These are phyloP conservation scores for Aspergillus viridinutans DNA, from an alignment of 2,329 filamentous ascomycete genomes.

Conservation along the genomic window DNA sequence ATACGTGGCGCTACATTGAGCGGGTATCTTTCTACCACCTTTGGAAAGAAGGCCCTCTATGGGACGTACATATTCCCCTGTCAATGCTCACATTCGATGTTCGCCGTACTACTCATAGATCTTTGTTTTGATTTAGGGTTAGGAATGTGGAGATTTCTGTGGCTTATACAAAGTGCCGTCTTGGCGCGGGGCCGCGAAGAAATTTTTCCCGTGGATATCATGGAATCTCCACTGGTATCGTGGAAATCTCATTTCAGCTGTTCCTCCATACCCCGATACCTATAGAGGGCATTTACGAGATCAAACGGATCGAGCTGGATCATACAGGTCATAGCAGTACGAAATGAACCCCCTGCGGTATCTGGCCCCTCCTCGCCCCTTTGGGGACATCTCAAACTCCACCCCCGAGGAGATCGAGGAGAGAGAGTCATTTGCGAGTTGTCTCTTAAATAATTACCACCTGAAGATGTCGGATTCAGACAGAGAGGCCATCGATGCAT, in stretches of 20 bases:
- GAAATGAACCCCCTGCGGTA: constrained; percentile 12
- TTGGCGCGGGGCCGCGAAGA: background rate
- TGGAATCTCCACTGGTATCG: background rate
- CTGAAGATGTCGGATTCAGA: background rate
- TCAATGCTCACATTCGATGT: too few relatives aligned
- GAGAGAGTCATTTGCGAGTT: constrained; percentile 5
- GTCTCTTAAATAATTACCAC: constrained; percentile 1
- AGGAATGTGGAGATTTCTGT: background rate
- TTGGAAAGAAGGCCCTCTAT: too few relatives aligned
- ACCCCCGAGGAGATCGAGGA: constrained; percentile 6
- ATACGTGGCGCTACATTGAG: too few relatives aligned
- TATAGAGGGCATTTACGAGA: background rate
- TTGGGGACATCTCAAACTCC: constrained; percentile 5
- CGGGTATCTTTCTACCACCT: too few relatives aligned
- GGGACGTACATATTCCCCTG: too few relatives aligned
- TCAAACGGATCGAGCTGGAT: background rate
- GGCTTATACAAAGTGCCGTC: too few relatives aligned
- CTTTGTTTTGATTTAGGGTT: background rate
- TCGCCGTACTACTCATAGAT: background rate
- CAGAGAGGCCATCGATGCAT: background rate
- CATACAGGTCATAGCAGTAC: constrained; percentile 1
- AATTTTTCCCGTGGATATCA: background rate
- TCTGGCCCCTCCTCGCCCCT: constrained; percentile 7
- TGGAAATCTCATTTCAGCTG: background rate
- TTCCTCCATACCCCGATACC: background rate